Conservation (phyloP, 192 early-diverging fungal species). For the Nowakowskiella sp. region DNA sequence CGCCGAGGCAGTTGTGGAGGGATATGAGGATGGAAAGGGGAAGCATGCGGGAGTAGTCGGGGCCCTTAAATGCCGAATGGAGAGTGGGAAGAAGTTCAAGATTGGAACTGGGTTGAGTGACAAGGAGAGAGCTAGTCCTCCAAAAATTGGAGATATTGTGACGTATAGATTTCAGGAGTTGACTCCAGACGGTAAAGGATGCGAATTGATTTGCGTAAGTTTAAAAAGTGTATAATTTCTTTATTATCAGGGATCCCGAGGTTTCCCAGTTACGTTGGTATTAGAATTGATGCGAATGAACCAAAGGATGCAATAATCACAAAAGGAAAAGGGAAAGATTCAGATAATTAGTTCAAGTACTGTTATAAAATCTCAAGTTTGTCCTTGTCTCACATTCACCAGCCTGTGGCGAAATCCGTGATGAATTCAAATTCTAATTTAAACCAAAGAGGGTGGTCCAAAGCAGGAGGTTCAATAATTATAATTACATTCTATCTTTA, state of each 20-base stretch:
- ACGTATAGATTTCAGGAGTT: conserved; percentile 44
- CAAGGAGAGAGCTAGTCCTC: conserved; percentile 46
- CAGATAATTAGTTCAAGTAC: no score
- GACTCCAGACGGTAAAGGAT: conserved; percentile 15
- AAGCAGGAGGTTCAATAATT: no score
- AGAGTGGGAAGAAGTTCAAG: conserved; percentile 52
- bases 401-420: no score
- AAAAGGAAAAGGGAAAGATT: no score
- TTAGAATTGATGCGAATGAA: conserved; percentile 27
- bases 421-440: no score
- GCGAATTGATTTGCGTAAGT: background rate
- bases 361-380: no score
- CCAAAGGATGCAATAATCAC: conserved; percentile 17
- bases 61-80: conserved; percentile 52
- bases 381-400: no score
- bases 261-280: conserved; percentile 36
- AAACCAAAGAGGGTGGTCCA: no score
- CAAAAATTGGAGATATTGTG: conserved; percentile 37
- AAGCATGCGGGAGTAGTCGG: conserved; percentile 48
- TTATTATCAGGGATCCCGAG: conserved; percentile 25
- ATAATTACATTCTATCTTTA: no score
- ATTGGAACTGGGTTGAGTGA: conserved; percentile 64
- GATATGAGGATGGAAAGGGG: conserved; percentile 46
- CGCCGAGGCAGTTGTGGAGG: conserved; percentile 59
- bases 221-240: no score